Percentiles rank a stretch among this genome's conserved stretches.
These are phyloP conservation scores for Aspergillus costaricaensis DNA, from an alignment of 2,329 filamentous ascomycete genomes.

Conservation along the genomic window DNA sequence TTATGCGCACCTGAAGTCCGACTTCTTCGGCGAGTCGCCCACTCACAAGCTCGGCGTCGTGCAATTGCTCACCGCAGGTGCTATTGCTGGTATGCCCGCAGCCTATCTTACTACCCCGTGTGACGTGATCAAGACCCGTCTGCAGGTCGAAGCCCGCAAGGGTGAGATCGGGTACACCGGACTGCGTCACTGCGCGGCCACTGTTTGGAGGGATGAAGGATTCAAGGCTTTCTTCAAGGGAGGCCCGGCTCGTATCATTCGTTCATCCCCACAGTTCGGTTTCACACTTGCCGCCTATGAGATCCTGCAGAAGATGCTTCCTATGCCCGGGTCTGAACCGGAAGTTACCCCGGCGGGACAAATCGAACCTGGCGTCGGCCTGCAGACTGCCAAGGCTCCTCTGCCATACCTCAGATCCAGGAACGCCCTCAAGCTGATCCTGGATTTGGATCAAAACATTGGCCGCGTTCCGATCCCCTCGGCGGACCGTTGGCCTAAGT, in stretches of 20 bases:
- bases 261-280: constrained; percentile 95
- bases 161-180: constrained; percentile 87
- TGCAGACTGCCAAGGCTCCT: constrained; percentile 65
- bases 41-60: constrained; percentile 86
- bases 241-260: constrained; percentile 88
- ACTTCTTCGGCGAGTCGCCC: constrained; percentile 85
- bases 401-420: constrained; percentile 71
- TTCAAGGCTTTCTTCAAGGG: constrained; percentile 99
- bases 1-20: constrained; percentile 91
- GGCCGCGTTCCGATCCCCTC: constrained; percentile 67
- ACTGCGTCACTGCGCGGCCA: constrained; percentile 79
- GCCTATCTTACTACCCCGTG: constrained; percentile 95
- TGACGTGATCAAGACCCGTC: constrained; percentile 98
- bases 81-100: constrained; percentile 88
- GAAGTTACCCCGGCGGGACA: constrained; percentile 61
- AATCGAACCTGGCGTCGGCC: constrained; percentile 63
- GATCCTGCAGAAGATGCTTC: constrained; percentile 77
- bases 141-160: constrained; percentile 96
- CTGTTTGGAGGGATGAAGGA: constrained; percentile 86
- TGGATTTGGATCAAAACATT: constrained; percentile 93
- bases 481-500: constrained; percentile 42
- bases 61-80: constrained; percentile 90
- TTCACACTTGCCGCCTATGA: constrained; percentile 97
- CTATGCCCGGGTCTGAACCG: constrained; percentile 67
- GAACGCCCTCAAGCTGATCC: constrained; percentile 92